These are phyloP conservation scores for Lecanicillium sp. DNA, from an alignment of 2,329 filamentous ascomycete species.

Conservation along the genomic window DNA sequence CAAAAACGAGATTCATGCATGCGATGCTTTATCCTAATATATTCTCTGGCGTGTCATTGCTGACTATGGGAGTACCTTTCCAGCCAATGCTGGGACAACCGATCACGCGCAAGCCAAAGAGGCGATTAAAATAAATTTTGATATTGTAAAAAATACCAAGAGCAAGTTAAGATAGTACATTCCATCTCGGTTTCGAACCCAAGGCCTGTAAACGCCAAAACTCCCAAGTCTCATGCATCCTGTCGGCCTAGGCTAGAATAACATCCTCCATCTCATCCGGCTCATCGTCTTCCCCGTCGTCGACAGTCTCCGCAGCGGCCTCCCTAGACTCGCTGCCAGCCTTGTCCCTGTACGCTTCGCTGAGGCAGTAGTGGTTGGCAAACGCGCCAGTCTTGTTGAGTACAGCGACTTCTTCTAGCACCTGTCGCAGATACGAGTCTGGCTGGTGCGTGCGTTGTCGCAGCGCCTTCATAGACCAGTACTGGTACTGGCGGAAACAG, in stretches of 20 bases:
- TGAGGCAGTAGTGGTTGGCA: conserved; percentile 78
- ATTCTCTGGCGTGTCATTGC: too few species aligned
- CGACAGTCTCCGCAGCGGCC: conserved; percentile 47
- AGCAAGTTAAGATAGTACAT: too few species aligned
- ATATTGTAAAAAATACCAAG: too few species aligned
- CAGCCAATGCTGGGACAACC: too few species aligned
- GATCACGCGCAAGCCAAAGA: too few species aligned
- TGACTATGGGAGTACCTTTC: too few species aligned
- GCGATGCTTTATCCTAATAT: too few species aligned
- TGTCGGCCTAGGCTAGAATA: conserved; percentile 19
- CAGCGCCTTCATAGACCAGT: conserved; percentile 89
- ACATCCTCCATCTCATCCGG: conserved; percentile 76
- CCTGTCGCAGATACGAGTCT: conserved; percentile 84
- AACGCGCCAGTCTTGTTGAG: conserved; percentile 78
- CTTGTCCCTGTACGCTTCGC: conserved; percentile 43
- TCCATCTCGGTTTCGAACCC: too few species aligned
- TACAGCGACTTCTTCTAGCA: conserved; percentile 73
- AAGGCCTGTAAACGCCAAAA: conserved; percentile 6
- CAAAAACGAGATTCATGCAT: too few species aligned
- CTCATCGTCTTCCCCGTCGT: conserved; percentile 59
- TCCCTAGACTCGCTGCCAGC: conserved; percentile 39
- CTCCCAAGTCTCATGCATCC: too few species aligned
- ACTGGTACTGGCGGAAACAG: conserved; percentile 78
- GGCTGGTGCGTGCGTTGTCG: conserved; percentile 74
- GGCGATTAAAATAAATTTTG: too few species aligned